Base-by-base conservation (phyloP, 192 early-diverging fungal genomes). In the Cladochytrium replicatum region DNA sequence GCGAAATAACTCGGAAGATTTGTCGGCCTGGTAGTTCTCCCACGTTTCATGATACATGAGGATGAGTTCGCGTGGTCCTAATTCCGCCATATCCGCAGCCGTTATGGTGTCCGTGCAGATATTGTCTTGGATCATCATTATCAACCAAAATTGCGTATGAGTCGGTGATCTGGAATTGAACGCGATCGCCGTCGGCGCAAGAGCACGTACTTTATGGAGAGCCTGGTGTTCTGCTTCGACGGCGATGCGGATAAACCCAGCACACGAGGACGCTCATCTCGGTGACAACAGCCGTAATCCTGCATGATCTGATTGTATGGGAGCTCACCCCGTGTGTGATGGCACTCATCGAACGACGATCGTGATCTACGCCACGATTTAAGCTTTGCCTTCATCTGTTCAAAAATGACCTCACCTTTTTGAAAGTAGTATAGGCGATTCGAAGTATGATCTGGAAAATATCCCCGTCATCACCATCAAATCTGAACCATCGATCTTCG, bases 161-260 rank as follows among this genome's bases (percentile, higher is more conserved):
- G n/a, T n/a, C n/a, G n/a, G n/a, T n/a, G n/a, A n/a, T 26, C 17
- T 44, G 32, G 32, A 27, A 27, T 26, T 44, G 11, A 44, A 27
- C 11, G 11, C 17, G 13, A 13, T 44, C 43, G 22, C 11, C 17
- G 11, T 17, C n/a, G n/a, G n/a, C n/a, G n/a, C n/a, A n/a, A n/a
- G 13, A 8, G 25, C 55, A 11, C 38, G n/a, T n/a, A 58, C 47
- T 54, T 43, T 22, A 72, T 63, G 25, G 63, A 32, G 5, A 51
- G 28, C 4, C 32, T 9, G 23, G 62, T 58, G 8, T 46, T 37
- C 26, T 64, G 45, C 44, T 64, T 31, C 0, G 46, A 54, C 23
- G 90, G 90, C n/a, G 93, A 96, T 3, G 91, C 91, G 0, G 91
- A 93, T 83, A 94, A 87, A 1, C 90, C 87, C 68, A 97, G 87